Percentiles rank a stretch among this genome's conserved stretches.
phyloP scores from a whole-genome alignment of 352 stramenopile genomes.

The Phytophthora tentaculata region DNA sequence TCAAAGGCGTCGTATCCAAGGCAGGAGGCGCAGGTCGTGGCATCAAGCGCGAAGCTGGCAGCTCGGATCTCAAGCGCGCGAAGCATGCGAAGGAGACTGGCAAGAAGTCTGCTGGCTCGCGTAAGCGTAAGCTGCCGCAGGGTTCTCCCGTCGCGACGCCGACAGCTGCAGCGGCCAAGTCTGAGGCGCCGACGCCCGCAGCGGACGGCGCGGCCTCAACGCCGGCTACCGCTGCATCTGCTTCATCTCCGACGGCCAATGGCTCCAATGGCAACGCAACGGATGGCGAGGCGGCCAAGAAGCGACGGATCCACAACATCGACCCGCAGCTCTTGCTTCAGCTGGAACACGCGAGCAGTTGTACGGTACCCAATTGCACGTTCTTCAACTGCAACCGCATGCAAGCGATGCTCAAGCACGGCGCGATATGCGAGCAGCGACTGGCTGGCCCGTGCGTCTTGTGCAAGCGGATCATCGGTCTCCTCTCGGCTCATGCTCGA shows the following conservation, averaged over 20 bases:
- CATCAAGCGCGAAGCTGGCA: constrained; percentile 56
- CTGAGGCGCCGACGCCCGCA: constrained; percentile 8
- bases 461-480: constrained; percentile 86
- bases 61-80: constrained; percentile 51
- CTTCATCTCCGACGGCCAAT: constrained; percentile 2
- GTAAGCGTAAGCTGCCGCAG: constrained; percentile 78
- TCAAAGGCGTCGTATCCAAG: constrained; percentile 40
- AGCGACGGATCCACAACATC: constrained; percentile 91
- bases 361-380: constrained; percentile 68
- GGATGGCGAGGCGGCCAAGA: constrained; percentile 90
- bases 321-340: constrained; percentile 88
- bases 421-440: constrained; percentile 84
- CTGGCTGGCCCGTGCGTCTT: constrained; percentile 80
- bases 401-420: constrained; percentile 91
- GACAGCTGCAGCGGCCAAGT: constrained; percentile 11
- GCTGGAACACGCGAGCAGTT: constrained; percentile 84
- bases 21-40: constrained; percentile 31
- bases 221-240: neutral
- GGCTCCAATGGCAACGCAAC: constrained; percentile 13
- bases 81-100: constrained; percentile 36
- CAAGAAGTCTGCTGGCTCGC: constrained; percentile 44
- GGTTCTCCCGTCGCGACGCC: constrained; percentile 37
- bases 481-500: constrained; percentile 82
- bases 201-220: constrained; percentile 1
- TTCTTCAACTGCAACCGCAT: constrained; percentile 90